phyloP scores from a whole-genome alignment of 108 stramenopile species.

The Schizochytrium sp. region DNA sequence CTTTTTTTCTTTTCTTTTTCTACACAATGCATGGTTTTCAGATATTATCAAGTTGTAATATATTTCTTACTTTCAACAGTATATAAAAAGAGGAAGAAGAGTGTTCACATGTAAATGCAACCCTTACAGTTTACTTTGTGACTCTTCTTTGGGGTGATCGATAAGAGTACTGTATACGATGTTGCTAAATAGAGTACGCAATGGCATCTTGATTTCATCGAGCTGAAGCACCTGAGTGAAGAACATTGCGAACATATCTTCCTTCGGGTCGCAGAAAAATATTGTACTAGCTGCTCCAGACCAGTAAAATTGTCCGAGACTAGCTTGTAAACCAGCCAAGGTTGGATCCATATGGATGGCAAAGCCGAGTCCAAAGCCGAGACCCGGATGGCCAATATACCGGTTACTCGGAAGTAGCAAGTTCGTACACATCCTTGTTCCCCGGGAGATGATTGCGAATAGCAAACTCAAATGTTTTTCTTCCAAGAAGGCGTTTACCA shows the following conservation, averaged over 20 bases:
- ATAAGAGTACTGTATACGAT: not conserved
- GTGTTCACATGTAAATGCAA: not conserved
- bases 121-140: not conserved
- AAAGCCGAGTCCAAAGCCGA: constrained; percentile 64
- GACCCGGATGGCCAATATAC: constrained; percentile 15
- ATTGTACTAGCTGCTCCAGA: constrained; percentile 62
- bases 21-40: too few species aligned
- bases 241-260: constrained; percentile 60
- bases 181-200: constrained; percentile 42
- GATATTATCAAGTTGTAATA: too few species aligned
- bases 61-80: too few species aligned
- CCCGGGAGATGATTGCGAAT: constrained; percentile 55
- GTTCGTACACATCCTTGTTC: not conserved
- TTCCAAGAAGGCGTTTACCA: constrained; percentile 12
- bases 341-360: constrained; percentile 1
- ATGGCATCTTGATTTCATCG: constrained; percentile 57
- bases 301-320: constrained; percentile 60
- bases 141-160: not conserved
- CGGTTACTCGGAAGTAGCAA: constrained; percentile 32
- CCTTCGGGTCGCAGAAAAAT: constrained; percentile 62
- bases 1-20: too few species aligned
- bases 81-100: too few species aligned
- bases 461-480: constrained; percentile 5
- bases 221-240: constrained; percentile 60
- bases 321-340: not conserved